Conservation (phyloP, 2,329 filamentous ascomycete genomes). For the Raffaelea deltoideospora region DNA sequence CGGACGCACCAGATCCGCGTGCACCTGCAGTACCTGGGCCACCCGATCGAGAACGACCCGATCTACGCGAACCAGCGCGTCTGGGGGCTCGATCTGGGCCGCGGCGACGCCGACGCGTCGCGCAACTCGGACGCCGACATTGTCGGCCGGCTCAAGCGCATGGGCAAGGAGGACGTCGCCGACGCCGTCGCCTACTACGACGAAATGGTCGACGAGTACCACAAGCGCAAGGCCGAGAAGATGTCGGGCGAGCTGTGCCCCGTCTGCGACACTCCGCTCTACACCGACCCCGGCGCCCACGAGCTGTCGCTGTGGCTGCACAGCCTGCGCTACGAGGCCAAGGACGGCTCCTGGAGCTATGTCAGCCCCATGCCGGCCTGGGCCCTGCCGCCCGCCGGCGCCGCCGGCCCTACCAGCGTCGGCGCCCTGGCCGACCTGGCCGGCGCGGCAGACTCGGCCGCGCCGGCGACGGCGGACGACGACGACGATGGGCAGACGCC, state of each 20-base stretch:
- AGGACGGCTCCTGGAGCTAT: constrained; percentile 73
- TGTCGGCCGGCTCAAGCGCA: constrained; percentile 66
- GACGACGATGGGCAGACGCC: neutral
- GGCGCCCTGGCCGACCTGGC: constrained; percentile 45
- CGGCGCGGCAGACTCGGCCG: constrained; percentile 24
- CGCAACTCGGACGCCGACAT: constrained; percentile 76
- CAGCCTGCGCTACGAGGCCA: constrained; percentile 77
- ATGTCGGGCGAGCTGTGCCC: constrained; percentile 76
- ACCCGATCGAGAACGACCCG: constrained; percentile 93
- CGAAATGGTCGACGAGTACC: constrained; percentile 80
- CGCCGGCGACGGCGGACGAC: neutral
- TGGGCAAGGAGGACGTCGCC: constrained; percentile 89
- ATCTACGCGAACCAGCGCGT: constrained; percentile 93
- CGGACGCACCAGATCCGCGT: constrained; percentile 91
- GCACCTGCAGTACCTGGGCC: constrained; percentile 83
- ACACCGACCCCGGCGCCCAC: constrained; percentile 80
- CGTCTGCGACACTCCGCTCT: constrained; percentile 73
- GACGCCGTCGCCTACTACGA: constrained; percentile 88
- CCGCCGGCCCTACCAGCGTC: constrained; percentile 55
- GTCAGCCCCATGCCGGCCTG: constrained; percentile 70
- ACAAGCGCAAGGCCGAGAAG: constrained; percentile 82
- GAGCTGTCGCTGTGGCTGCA: constrained; percentile 91
- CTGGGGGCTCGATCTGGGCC: constrained; percentile 69
- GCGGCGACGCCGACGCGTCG: constrained; percentile 45
- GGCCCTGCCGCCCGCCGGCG: constrained; percentile 66